Evolutionary conservation across 352 stramenopile genomes (phyloP), one percentile per base, ranked within the genome.

Genomic region (Phytophthora macrochlamydospora): DNA sequence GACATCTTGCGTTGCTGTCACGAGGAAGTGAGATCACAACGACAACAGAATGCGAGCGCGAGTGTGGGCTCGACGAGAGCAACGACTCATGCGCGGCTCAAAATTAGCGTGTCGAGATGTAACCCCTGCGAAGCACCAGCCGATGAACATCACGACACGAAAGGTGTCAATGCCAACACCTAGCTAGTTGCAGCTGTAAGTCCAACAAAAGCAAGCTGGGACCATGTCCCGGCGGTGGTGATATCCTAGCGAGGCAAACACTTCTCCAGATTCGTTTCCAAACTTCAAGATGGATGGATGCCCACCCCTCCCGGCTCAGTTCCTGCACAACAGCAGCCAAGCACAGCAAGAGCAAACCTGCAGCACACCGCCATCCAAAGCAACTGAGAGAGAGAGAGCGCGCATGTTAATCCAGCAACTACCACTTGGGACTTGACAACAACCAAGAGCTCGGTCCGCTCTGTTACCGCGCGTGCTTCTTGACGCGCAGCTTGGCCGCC

Each of bases 401-500:
- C 9, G 44, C 50, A 7, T 56, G 6, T 44, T 43, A 56, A 33
- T 32, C n/a, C 30, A 43, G 35, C 35, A 40, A 6, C 35, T 11
- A 40, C 35, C 35, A 40, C 35, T 40, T 11, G 6, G 35, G 35
- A 40, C 35, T 24, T 24, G 18, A 24, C 30, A 55, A 11, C 18
- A 24, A 24, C 18, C 18, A 24, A 45, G 18, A 45, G 18, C 38
- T 45, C 18, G 38, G 38, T 9, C 38, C 40, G 12, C 18, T 12
- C 13, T 50, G 38, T 69, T 71, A 86, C 54, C 73, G 70, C 40
- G 69, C 48, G 44, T 68, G 45, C 54, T 84, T 85, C 54, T 71
- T 79, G 40, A 85, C 74, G 18, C 74, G 67, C 54, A 87, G 72
- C 62, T 85, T 87, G 58, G 79, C 79, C 11, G 79, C 67, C 5